Conservation (phyloP, 495 filamentous ascomycete genomes). For the Aspergillus biplanus region DNA sequence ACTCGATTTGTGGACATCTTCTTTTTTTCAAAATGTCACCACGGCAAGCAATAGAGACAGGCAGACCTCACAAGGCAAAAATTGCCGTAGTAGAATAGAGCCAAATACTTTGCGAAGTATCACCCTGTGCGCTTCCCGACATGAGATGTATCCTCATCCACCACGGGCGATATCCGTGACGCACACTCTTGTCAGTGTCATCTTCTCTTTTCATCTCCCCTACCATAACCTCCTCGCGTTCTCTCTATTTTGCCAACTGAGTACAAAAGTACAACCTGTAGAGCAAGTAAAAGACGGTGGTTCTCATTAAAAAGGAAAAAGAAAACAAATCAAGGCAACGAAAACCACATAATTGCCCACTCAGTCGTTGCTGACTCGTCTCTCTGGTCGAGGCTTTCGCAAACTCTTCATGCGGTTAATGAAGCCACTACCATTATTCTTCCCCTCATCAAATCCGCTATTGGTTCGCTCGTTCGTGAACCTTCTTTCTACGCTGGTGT, state of each 20-base stretch:
- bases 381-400: slow-evolving; percentile 59
- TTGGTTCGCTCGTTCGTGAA: slow-evolving; percentile 66
- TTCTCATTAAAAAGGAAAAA: not conserved
- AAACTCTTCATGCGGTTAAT: slow-evolving; percentile 87
- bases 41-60: too few species aligned
- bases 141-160: not conserved
- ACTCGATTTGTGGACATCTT: not conserved
- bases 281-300: not conserved
- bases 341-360: not conserved
- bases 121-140: not conserved
- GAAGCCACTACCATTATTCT: slow-evolving; percentile 65
- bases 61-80: not conserved
- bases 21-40: too few species aligned
- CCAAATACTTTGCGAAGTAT: not conserved
- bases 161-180: not conserved
- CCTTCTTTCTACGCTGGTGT: slow-evolving; percentile 64
- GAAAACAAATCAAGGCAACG: not conserved
- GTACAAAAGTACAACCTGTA: not conserved
- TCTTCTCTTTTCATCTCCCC: not conserved
- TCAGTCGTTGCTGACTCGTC: slow-evolving; percentile 44
- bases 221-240: not conserved
- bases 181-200: not conserved
- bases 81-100: not conserved
- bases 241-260: not conserved
- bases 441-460: slow-evolving; percentile 40